These are phyloP conservation scores for Cytidiella melzeri DNA, from an alignment of 768 basidiomycete species.

Conservation along the genomic window DNA sequence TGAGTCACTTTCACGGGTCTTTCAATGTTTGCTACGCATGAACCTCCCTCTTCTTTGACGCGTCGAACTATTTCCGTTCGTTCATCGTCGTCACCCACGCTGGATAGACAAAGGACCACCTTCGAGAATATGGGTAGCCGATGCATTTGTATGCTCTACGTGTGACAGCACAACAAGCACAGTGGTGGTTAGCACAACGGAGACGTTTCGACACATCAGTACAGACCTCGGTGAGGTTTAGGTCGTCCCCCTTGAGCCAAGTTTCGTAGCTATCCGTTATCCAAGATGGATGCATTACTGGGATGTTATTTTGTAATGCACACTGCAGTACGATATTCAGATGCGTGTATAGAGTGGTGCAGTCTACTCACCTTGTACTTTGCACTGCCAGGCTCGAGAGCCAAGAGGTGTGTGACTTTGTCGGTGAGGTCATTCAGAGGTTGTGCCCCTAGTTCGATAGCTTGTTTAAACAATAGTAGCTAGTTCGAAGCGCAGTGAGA, in stretches of 20 bases:
- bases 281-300: constrained; percentile 77
- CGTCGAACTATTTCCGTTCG: constrained; percentile 61
- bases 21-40: constrained; percentile 69
- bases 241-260: constrained; percentile 79
- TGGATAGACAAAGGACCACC: constrained; percentile 68
- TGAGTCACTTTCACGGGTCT: constrained; percentile 80
- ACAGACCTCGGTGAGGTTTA: constrained; percentile 58
- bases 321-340: constrained; percentile 42
- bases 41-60: constrained; percentile 55
- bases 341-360: background rate
- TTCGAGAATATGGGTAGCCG: constrained; percentile 70
- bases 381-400: constrained; percentile 69
- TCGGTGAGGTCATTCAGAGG: constrained; percentile 72
- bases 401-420: constrained; percentile 82
- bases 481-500: constrained; percentile 22
- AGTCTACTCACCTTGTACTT: constrained; percentile 65
- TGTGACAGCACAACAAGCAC: background rate
- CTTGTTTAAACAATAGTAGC: constrained; percentile 70
- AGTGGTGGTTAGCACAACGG: background rate
- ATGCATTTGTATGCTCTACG: constrained; percentile 57
- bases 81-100: constrained; percentile 54
- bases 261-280: constrained; percentile 60
- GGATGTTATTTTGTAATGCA: constrained; percentile 73
- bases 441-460: constrained; percentile 73
- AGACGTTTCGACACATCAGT: background rate